Percentiles rank a stretch among this genome's conserved stretches.
phyloP scores from a whole-genome alignment of 1,284 basidiomycete species.

The Ganoderma sp. region DNA sequence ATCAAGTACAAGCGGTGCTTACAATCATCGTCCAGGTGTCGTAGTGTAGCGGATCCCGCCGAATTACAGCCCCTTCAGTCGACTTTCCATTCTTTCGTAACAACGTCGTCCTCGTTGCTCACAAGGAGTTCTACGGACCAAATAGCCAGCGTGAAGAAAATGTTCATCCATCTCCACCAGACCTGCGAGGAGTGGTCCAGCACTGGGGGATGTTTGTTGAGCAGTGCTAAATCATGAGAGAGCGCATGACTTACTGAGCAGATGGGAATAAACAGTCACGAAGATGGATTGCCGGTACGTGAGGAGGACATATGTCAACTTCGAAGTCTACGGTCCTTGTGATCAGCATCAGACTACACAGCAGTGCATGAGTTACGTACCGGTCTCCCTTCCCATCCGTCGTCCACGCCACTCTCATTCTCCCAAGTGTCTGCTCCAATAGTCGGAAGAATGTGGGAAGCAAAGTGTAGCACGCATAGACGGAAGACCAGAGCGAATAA shows the following conservation, averaged over 20 bases:
- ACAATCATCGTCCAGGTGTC: conserved; percentile 12
- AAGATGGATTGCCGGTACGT: conserved; percentile 84
- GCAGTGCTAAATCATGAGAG: background rate
- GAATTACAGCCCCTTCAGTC: conserved; percentile 49
- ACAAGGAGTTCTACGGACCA: conserved; percentile 84
- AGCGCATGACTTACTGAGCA: conserved; percentile 61
- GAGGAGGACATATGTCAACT: conserved; percentile 71
- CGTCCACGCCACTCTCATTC: conserved; percentile 63
- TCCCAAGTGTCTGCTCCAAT: conserved; percentile 86
- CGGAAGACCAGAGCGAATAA: conserved; percentile 85
- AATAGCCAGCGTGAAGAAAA: conserved; percentile 80
- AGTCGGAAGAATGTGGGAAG: conserved; percentile 82
- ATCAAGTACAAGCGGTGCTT: background rate
- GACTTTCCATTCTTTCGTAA: conserved; percentile 78
- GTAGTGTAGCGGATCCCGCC: background rate
- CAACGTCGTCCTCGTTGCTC: conserved; percentile 75
- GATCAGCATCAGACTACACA: conserved; percentile 6
- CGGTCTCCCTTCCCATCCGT: conserved; percentile 74
- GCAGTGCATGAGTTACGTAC: conserved; percentile 47
- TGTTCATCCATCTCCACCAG: conserved; percentile 90
- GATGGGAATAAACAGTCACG: conserved; percentile 83
- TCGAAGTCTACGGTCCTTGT: conserved; percentile 62
- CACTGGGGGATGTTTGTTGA: conserved; percentile 49
- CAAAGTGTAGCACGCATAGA: conserved; percentile 82
- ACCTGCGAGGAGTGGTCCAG: conserved; percentile 84